phyloP scores from a whole-genome alignment of 2,329 filamentous ascomycete species.

The Fusarium camptoceras region DNA sequence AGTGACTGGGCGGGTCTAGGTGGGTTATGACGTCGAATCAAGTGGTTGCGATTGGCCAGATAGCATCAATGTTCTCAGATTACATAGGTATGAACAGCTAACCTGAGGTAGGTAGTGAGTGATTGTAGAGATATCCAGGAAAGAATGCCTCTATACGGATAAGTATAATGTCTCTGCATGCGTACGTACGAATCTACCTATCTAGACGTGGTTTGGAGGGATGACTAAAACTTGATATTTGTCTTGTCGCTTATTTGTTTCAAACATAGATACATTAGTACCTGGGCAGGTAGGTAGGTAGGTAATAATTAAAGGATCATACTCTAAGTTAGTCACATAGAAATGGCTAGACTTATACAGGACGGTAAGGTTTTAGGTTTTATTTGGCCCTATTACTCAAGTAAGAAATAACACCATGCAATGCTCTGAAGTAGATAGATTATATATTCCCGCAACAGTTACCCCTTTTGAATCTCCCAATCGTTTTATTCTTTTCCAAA shows the following conservation, averaged over 20 bases:
- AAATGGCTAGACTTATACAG: background rate
- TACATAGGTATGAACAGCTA: background rate
- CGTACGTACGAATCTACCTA: too few species aligned
- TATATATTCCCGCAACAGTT: background rate
- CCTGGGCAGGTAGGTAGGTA: background rate
- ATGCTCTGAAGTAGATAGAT: slow-evolving; percentile 5
- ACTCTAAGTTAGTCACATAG: background rate
- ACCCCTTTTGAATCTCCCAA: slow-evolving; percentile 20
- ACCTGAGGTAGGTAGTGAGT: background rate
- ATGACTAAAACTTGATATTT: background rate
- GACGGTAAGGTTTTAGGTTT: background rate
- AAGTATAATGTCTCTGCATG: background rate
- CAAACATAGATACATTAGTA: background rate
- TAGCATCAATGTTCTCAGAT: slow-evolving; percentile 13
- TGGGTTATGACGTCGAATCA: slow-evolving; percentile 42
- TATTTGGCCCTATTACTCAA: slow-evolving; percentile 4
- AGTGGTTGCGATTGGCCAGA: slow-evolving; percentile 29
- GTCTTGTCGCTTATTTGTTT: background rate
- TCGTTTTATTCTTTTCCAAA: slow-evolving; percentile 6
- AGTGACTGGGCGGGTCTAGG: slow-evolving; percentile 33
- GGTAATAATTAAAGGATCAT: background rate
- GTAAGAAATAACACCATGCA: slow-evolving; percentile 14
- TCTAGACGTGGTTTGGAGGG: background rate
- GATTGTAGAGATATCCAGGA: background rate
- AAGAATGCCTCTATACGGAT: background rate